A percentile compares a stretch with the other conserved stretches of the same genome.
phyloP scores from a whole-genome alignment of 345 rosid species.

The Erodium maritimum region DNA sequence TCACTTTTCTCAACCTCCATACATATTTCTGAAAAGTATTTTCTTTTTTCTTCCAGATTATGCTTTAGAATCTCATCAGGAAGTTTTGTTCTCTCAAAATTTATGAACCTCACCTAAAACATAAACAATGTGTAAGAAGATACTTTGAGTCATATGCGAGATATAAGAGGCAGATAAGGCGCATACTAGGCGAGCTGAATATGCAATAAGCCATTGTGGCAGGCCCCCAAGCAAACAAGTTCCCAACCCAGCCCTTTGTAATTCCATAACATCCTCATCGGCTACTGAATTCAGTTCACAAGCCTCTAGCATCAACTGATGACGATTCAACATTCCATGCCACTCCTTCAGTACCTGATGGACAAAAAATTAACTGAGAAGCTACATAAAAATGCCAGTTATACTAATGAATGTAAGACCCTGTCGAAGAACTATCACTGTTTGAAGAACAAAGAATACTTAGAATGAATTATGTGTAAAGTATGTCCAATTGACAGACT shows the following conservation, averaged over 20 bases:
- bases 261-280: conserved; percentile 92
- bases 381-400: too few species aligned
- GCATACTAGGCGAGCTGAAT: conserved; percentile 90
- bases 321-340: conserved; percentile 87
- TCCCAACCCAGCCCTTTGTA: conserved; percentile 96
- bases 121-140: neutral
- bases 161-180: conserved; percentile 7
- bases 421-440: neutral
- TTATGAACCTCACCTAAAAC: conserved; percentile 84
- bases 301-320: conserved; percentile 81
- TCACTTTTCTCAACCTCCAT: conserved; percentile 91
- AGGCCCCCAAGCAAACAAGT: conserved; percentile 96
- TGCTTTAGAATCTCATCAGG: conserved; percentile 84
- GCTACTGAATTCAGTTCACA: conserved; percentile 71
- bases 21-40: conserved; percentile 59
- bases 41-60: conserved; percentile 87
- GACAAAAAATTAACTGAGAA: too few species aligned
- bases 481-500: too few species aligned
- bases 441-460: too few species aligned
- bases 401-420: neutral
- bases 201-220: conserved; percentile 92
- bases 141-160: neutral
- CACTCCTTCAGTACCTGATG: conserved; percentile 76
- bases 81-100: conserved; percentile 89
- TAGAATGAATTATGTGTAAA: too few species aligned